These are phyloP conservation scores for Cercophora scortea DNA, from an alignment of 495 filamentous ascomycete genomes.

Conservation along the genomic window DNA sequence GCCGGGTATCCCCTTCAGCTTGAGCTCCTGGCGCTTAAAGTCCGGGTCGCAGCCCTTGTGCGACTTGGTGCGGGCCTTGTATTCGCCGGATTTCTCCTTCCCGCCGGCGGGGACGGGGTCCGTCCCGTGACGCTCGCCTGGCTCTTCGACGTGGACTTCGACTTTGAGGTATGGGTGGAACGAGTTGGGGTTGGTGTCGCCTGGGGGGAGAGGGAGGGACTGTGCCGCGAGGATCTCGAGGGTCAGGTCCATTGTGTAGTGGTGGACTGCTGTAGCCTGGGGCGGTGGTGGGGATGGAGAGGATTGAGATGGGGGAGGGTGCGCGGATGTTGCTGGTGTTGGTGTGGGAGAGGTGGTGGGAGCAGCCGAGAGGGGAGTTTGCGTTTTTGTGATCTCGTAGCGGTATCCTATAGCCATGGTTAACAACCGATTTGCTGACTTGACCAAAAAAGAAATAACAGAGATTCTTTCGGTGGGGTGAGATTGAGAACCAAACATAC, in stretches of 20 bases:
- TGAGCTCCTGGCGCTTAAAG: slow-evolving; percentile 55
- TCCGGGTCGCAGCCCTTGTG: slow-evolving; percentile 58
- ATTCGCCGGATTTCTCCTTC: slow-evolving; percentile 48
- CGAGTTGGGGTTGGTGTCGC: slow-evolving; percentile 43
- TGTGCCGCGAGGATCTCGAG: slow-evolving; percentile 52
- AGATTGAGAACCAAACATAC: slow-evolving; percentile 20
- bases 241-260: slow-evolving; percentile 43
- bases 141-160: slow-evolving; percentile 70
- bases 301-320: background rate
- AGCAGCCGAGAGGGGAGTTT: background rate
- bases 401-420: slow-evolving; percentile 22
- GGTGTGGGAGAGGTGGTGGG: background rate
- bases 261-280: slow-evolving; percentile 26
- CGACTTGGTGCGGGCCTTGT: slow-evolving; percentile 61
- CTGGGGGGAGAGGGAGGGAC: slow-evolving; percentile 44
- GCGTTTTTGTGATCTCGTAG: slow-evolving; percentile 6
- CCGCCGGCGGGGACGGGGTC: slow-evolving; percentile 16
- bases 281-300: slow-evolving; percentile 2
- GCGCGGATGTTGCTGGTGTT: background rate
- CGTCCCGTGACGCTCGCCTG: slow-evolving; percentile 37
- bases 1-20: slow-evolving; percentile 52
- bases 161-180: slow-evolving; percentile 77
- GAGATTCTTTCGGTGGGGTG: background rate
- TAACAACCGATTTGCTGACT: background rate
- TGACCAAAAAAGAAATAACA: background rate